Base-by-base conservation (phyloP, 805 yeast genomes). In the Wickerhamia fluorescens region DNA sequence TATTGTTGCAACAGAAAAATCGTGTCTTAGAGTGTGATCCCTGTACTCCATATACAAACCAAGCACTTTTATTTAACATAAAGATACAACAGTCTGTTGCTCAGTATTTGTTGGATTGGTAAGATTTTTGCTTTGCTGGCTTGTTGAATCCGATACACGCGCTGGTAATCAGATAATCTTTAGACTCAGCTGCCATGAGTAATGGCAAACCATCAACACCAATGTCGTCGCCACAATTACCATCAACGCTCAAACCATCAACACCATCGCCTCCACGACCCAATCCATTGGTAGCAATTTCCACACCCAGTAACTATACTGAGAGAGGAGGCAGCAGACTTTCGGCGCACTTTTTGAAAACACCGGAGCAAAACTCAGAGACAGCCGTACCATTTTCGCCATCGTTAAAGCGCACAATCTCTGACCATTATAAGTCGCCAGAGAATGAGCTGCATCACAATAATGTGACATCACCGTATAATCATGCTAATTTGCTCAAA, bases 381-480 rank as follows among this genome's bases (percentile, higher is more conserved):
- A 51, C 47, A 19, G 29, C 28, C 14, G 34, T 59, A 13, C 67
- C 67, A 21, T 51, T 58, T 30, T 52, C 64, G 7, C 69, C 69
- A 4, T 49, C 60, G n/a, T 37, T 54, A 27, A 62, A 62, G 33
- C 39, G 67, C 15, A 44, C 56, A 26, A 52, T 39, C 30, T 48
- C 55, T 1, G 58, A 56, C 12, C 37, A 33, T 28, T 42, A 41
- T 23, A 49, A 50, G 35, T 50, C 60, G n/a, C 67, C 66, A 2
- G 66, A 57, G 28, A 50, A 46, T 33, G 48, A 45, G 27, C 37
- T 47, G 18, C 42, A 42, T 30, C 31, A 42, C 25, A 47, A 46
- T 18, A 49, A 45, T 25, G 46, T 51, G 16, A 38, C 38, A 28
- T 49, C 56, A n/a, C 64, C 66, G 5, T 46, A 47, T 31, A 36